A percentile compares a stretch with the other conserved stretches of the same genome.
These are phyloP conservation scores for Corymbia citriodora DNA, from an alignment of 441 rosid genomes.

Conservation along the genomic window DNA sequence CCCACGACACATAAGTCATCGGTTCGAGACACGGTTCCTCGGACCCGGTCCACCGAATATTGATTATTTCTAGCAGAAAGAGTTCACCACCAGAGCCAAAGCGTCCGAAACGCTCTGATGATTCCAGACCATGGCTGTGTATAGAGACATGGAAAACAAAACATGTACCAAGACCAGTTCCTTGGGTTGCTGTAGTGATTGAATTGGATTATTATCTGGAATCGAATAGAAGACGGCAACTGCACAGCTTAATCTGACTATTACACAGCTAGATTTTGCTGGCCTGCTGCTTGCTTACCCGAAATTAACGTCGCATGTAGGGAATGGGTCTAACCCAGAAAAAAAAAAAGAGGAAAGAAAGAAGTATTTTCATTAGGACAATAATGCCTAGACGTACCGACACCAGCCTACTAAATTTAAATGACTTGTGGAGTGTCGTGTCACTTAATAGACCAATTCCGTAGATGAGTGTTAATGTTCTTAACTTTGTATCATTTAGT, in stretches of 20 bases:
- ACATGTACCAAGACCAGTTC: not conserved
- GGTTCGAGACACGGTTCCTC: not conserved
- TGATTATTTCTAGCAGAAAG: not conserved
- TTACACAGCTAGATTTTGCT: not conserved
- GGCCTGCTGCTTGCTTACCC: not conserved
- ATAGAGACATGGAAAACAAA: not conserved
- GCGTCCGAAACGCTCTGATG: not conserved
- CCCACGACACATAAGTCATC: too few species aligned
- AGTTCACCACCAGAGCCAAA: not conserved
- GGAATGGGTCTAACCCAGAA: not conserved
- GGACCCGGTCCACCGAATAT: fast-evolving
- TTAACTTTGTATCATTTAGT: too few species aligned
- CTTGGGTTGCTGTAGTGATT: not conserved
- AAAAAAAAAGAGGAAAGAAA: fast-evolving
- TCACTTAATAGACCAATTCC: too few species aligned
- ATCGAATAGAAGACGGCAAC: not conserved
- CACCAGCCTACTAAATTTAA: not conserved
- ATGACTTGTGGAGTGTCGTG: too few species aligned
- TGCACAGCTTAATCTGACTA: too few species aligned
- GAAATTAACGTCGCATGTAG: not conserved
- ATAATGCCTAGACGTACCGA: not conserved
- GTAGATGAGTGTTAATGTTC: too few species aligned
- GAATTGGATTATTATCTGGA: not conserved
- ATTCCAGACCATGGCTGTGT: not conserved
- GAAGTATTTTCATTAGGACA: not conserved